A percentile compares a stretch with the other conserved stretches of the same genome.
Conservation (phyloP, 208 protist genomes). For the Crithidia acanthocephali region DNA sequence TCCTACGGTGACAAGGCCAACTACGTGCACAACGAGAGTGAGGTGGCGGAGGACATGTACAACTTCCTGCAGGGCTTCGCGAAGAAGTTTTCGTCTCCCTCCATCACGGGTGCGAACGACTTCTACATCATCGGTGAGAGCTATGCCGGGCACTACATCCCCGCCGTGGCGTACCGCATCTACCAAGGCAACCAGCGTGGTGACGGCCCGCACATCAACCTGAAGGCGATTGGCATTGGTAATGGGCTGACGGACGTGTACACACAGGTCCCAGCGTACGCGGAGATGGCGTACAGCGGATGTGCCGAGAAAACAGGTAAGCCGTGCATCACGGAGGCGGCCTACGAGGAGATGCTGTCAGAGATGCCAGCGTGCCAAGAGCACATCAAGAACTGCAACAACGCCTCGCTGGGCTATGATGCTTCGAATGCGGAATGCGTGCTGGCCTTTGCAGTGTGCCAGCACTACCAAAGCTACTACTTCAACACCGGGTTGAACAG, state of each 20-base stretch:
- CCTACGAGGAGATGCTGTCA: slow-evolving; percentile 49
- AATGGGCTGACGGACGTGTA: slow-evolving; percentile 90
- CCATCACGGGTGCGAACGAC: slow-evolving; percentile 31
- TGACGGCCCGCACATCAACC: slow-evolving; percentile 35
- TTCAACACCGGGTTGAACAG: slow-evolving; percentile 62
- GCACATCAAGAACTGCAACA: slow-evolving; percentile 44
- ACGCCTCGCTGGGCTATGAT: neutral
- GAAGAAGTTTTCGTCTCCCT: slow-evolving; percentile 38
- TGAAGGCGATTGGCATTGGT: slow-evolving; percentile 78
- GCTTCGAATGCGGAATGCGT: slow-evolving; percentile 22
- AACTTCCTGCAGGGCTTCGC: slow-evolving; percentile 83
- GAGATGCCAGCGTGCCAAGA: slow-evolving; percentile 51
- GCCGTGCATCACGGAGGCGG: slow-evolving; percentile 49
- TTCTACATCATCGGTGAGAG: neutral
- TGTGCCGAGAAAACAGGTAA: slow-evolving; percentile 53
- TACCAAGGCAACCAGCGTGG: slow-evolving; percentile 11
- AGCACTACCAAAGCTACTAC: slow-evolving; percentile 19
- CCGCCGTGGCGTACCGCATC: slow-evolving; percentile 54
- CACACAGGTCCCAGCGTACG: slow-evolving; percentile 76
- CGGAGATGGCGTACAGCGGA: slow-evolving; percentile 59
- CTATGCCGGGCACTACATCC: slow-evolving; percentile 67
- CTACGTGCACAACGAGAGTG: slow-evolving; percentile 71
- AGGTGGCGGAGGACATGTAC: slow-evolving; percentile 92
- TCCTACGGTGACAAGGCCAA: slow-evolving; percentile 58
- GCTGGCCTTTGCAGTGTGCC: slow-evolving; percentile 1